Evolutionary conservation across 148 eudicot species (phyloP).

Genomic region (Chenopodium album): DNA sequence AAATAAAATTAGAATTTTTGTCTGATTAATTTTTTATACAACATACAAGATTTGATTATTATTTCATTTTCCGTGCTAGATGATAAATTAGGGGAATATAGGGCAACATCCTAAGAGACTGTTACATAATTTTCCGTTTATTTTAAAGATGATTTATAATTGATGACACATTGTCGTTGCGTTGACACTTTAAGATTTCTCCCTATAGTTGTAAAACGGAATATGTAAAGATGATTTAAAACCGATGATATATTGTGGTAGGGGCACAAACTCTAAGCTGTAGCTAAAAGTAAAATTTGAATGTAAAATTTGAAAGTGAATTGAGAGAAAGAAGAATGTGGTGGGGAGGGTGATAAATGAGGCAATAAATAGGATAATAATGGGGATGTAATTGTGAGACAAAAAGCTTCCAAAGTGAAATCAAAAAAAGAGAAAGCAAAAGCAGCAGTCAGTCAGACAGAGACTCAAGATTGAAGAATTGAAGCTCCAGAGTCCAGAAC

Average conservation of each 20-base stretch:
- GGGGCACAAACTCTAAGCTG: neutral
- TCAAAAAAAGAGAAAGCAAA: constrained; percentile 8
- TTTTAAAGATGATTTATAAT: neutral
- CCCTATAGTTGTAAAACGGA: too few species aligned
- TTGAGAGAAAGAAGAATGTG: neutral
- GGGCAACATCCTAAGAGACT: too few species aligned
- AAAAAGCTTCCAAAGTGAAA: constrained; percentile 29
- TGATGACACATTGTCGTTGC: neutral
- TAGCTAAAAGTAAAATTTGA: neutral
- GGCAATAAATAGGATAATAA: constrained; percentile 14
- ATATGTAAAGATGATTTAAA: neutral
- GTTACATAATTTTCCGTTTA: too few species aligned
- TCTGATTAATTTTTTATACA: too few species aligned
- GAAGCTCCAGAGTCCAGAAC: neutral
- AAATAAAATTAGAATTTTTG: too few species aligned
- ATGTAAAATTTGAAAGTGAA: neutral
- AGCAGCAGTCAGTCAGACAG: constrained; percentile 9
- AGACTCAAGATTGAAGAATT: constrained; percentile 5
- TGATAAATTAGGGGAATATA: too few species aligned
- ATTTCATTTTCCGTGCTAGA: too few species aligned
- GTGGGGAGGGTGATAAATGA: constrained; percentile 5
- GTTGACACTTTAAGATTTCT: neutral
- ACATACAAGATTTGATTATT: too few species aligned
- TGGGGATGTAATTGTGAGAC: constrained; percentile 9
- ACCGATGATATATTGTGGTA: neutral